phyloP scores from a whole-genome alignment of 164 flowering plant genomes.

The Platanus orientalis region DNA sequence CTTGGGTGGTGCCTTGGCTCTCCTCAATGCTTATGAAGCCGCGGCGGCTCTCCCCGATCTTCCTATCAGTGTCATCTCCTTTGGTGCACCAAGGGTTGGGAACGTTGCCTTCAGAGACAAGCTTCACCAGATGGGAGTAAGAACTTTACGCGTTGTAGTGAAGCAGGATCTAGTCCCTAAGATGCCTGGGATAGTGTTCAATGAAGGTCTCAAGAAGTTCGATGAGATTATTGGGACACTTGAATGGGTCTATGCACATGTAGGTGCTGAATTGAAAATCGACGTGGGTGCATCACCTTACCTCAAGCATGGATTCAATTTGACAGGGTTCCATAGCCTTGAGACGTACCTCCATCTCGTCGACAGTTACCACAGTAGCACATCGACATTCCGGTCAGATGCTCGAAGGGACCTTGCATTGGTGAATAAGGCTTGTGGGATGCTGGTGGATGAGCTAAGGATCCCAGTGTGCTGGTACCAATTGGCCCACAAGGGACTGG shows the following conservation, averaged over 20 bases:
- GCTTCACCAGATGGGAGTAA: conserved; percentile 25
- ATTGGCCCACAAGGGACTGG: too few relatives aligned
- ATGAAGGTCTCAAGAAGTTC: conserved; percentile 22
- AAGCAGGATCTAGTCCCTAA: conserved; percentile 39
- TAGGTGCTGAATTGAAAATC: conserved; percentile 31
- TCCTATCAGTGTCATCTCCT: too few relatives aligned
- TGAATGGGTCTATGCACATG: conserved; percentile 38
- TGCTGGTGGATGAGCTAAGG: conserved; percentile 21
- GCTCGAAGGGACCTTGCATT: too few relatives aligned
- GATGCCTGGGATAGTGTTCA: conserved; percentile 30
- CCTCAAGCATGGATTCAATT: conserved; percentile 26
- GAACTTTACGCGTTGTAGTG: conserved; percentile 26
- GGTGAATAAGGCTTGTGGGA: too few relatives aligned
- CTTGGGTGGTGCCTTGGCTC: too few relatives aligned
- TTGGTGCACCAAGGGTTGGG: conserved; percentile 49
- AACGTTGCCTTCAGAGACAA: conserved; percentile 32
- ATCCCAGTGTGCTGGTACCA: conserved; percentile 13
- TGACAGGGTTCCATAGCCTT: conserved; percentile 37
- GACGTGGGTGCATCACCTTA: too few relatives aligned
- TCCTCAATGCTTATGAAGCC: too few relatives aligned
- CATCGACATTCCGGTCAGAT: conserved; percentile 16
- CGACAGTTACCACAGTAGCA: conserved; percentile 24
- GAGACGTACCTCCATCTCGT: too few relatives aligned
- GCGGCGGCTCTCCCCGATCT: too few relatives aligned
- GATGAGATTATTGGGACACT: conserved; percentile 16